A percentile compares a stretch with the other conserved stretches of the same genome.
Conservation (phyloP, 1,284 basidiomycete genomes). For the Malassezia psittaci region DNA sequence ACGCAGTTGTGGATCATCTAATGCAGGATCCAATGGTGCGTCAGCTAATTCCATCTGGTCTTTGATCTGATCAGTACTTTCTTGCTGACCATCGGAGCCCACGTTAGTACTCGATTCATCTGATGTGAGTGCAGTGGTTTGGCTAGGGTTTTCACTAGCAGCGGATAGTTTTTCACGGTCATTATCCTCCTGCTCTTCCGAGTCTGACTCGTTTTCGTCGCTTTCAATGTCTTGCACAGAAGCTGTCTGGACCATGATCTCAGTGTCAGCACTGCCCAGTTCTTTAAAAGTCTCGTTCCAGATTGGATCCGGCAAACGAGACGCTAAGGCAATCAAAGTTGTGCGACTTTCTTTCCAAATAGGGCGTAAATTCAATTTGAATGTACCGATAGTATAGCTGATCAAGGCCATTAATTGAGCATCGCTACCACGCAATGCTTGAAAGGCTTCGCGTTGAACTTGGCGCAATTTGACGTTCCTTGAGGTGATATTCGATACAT, state of each 20-base stretch:
- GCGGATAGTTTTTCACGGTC: not conserved
- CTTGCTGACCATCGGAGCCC: not conserved
- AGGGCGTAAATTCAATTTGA: constrained; percentile 44
- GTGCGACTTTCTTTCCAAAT: constrained; percentile 38
- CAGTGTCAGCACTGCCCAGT: constrained; percentile 9
- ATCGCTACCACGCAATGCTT: not conserved
- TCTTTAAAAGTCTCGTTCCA: constrained; percentile 23
- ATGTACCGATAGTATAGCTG: constrained; percentile 31
- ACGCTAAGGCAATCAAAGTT: constrained; percentile 30
- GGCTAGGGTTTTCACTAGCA: not conserved
- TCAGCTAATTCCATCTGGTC: constrained; percentile 16
- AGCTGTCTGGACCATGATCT: not conserved
- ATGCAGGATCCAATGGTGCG: constrained; percentile 1
- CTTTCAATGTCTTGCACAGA: not conserved
- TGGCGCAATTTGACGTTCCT: constrained; percentile 40
- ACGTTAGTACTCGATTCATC: not conserved
- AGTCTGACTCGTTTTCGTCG: not conserved
- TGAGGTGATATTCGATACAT: constrained; percentile 31
- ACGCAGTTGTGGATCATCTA: constrained; percentile 29
- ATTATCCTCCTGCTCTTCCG: constrained; percentile 10
- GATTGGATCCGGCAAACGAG: constrained; percentile 16
- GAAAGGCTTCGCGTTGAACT: constrained; percentile 23
- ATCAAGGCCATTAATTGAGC: constrained; percentile 15
- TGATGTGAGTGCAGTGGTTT: constrained; percentile 8
- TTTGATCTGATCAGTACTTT: constrained; percentile 1